Percentiles rank a stretch among this genome's conserved stretches.
Evolutionary conservation across 768 basidiomycete genomes (phyloP).

Genomic region (Pleurotus pulmonarius): DNA sequence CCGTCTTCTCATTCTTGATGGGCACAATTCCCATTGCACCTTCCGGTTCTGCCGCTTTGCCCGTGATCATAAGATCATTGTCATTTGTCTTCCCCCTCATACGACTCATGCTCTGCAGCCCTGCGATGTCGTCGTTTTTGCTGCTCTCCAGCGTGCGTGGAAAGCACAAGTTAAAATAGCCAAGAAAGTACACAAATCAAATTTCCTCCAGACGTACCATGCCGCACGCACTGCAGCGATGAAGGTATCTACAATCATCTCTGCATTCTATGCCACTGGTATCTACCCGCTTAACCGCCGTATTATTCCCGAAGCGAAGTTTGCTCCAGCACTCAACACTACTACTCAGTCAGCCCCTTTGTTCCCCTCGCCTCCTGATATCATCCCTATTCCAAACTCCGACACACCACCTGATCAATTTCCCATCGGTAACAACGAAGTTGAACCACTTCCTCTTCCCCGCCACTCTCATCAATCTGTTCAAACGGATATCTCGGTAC

Average conservation of each 20-base stretch:
- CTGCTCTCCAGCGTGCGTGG: conserved; percentile 28
- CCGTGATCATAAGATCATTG: conserved; percentile 21
- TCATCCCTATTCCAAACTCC: background rate
- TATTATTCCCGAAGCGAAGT: conserved; percentile 10
- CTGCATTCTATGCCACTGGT: conserved; percentile 17
- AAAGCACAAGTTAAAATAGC: conserved; percentile 19
- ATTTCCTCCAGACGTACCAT: conserved; percentile 8
- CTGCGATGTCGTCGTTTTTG: conserved; percentile 32
- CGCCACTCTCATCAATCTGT: background rate
- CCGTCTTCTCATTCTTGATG: conserved; percentile 32
- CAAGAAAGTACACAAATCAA: background rate
- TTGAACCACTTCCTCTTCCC: background rate
- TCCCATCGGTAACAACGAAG: background rate
- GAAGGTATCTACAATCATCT: conserved; percentile 16
- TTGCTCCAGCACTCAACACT: conserved; percentile 8
- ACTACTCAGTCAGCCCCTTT: background rate
- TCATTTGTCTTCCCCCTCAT: conserved; percentile 32
- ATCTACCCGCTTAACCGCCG: conserved; percentile 16
- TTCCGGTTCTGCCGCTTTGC: conserved; percentile 26
- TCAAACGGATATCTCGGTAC: background rate
- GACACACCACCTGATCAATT: background rate
- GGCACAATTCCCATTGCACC: conserved; percentile 33
- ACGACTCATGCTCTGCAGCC: conserved; percentile 34
- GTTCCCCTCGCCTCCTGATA: background rate
- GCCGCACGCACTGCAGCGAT: conserved; percentile 12